Percentiles rank a stretch among this genome's conserved stretches.
Evolutionary conservation across 2,329 filamentous ascomycete genomes (phyloP).

Genomic region (Diaporthe nobilis): DNA sequence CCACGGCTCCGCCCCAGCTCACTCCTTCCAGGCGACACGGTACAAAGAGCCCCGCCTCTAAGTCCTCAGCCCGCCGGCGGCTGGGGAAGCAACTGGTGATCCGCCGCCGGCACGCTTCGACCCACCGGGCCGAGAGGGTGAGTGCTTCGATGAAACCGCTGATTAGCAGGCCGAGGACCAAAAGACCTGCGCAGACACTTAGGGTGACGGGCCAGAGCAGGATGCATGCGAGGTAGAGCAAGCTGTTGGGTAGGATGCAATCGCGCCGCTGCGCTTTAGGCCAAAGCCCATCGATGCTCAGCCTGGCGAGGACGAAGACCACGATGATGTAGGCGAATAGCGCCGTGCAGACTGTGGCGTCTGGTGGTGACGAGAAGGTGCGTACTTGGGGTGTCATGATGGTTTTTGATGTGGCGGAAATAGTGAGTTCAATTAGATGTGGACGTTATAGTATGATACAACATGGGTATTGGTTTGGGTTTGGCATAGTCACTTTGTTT

Average conservation of each 20-base stretch:
- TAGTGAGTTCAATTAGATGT: not conserved
- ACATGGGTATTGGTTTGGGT: not conserved
- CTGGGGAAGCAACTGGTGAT: not conserved
- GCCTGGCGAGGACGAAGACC: not conserved
- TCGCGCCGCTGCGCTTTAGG: not conserved
- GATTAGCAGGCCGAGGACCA: not conserved
- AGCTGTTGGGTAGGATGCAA: not conserved
- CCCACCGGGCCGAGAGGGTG: not conserved
- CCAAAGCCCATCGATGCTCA: not conserved
- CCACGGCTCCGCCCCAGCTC: not conserved
- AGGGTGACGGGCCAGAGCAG: not conserved
- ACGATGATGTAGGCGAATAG: not conserved
- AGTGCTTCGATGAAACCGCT: not conserved
- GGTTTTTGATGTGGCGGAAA: not conserved
- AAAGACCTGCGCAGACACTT: not conserved
- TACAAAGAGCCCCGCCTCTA: not conserved
- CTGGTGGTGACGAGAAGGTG: not conserved
- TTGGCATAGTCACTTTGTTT: not conserved
- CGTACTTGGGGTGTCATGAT: not conserved
- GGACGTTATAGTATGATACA: not conserved
- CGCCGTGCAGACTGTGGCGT: not conserved
- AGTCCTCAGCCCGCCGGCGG: not conserved
- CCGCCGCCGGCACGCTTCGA: not conserved
- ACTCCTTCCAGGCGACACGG: not conserved
- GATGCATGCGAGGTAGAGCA: constrained; percentile 5